These are phyloP conservation scores for Fusarium nygamai DNA, from an alignment of 2,329 filamentous ascomycete species.

Conservation along the genomic window DNA sequence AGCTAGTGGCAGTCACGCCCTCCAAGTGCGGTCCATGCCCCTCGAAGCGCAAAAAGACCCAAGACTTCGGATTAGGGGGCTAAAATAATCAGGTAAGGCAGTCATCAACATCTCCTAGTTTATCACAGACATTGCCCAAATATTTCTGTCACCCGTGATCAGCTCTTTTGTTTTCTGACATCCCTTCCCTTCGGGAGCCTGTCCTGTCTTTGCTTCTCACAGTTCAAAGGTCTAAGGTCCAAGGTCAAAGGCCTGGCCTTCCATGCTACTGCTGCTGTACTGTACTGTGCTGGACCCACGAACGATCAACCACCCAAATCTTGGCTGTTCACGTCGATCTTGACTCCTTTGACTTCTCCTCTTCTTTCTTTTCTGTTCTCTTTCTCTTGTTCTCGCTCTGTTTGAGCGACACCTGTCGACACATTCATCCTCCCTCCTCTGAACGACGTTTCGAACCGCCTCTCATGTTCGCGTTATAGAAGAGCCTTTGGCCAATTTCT, in stretches of 20 bases:
- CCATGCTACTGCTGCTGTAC: not conserved
- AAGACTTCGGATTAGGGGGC: not conserved
- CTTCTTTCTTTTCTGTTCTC: constrained; percentile 11
- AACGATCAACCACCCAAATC: constrained; percentile 34
- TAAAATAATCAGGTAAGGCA: not conserved
- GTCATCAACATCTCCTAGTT: too few relatives aligned
- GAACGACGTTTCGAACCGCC: constrained; percentile 18
- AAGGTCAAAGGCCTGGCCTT: not conserved
- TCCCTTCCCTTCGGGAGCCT: not conserved
- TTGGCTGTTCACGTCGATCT: constrained; percentile 38
- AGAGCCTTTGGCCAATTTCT: constrained; percentile 40
- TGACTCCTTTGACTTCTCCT: constrained; percentile 33
- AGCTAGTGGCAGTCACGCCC: constrained; percentile 32
- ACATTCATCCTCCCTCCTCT: not conserved
- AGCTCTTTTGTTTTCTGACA: not conserved
- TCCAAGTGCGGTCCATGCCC: not conserved
- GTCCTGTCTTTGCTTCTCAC: not conserved
- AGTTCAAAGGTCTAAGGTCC: not conserved
- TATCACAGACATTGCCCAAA: not conserved
- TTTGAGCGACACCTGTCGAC: constrained; percentile 31
- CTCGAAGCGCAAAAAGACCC: not conserved
- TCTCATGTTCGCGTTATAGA: constrained; percentile 52
- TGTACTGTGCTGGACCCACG: constrained; percentile 28
- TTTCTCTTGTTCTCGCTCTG: constrained; percentile 27
- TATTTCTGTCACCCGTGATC: not conserved